Evolutionary conservation across 495 filamentous ascomycete species (phyloP).

Genomic region (Aspergillus hancockii): DNA sequence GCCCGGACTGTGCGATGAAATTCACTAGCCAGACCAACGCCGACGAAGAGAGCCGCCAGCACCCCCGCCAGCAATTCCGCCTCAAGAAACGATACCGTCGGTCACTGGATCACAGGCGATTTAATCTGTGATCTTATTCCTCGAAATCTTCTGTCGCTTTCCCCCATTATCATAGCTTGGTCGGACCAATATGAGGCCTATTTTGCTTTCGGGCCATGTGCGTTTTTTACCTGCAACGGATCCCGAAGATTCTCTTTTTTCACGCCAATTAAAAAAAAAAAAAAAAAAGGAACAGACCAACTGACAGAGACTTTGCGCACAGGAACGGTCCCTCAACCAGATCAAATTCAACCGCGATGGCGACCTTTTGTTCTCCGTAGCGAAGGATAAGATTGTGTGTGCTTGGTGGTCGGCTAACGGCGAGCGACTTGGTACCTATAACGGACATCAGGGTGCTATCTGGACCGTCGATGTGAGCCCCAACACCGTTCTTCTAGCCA

Average conservation of each 20-base stretch:
- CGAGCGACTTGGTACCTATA: constrained; percentile 92
- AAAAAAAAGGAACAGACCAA: constrained; percentile 15
- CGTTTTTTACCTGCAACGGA: constrained; percentile 28
- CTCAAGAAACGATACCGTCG: constrained; percentile 20
- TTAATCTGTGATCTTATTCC: constrained; percentile 23
- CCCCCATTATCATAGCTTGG: constrained; percentile 18
- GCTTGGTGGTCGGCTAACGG: constrained; percentile 93
- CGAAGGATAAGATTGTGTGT: constrained; percentile 97
- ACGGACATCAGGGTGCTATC: constrained; percentile 94
- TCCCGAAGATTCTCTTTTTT: constrained; percentile 21
- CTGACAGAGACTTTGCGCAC: constrained; percentile 25
- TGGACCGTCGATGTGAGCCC: constrained; percentile 99
- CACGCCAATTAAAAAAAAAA: constrained; percentile 5
- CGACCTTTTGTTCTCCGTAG: constrained; percentile 94
- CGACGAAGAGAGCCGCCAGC: constrained; percentile 42
- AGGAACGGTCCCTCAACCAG: constrained; percentile 97
- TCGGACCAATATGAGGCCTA: constrained; percentile 77
- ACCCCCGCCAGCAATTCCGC: constrained; percentile 41
- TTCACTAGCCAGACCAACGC: constrained; percentile 44
- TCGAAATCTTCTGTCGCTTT: constrained; percentile 11
- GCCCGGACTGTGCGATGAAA: constrained; percentile 51
- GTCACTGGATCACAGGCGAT: constrained; percentile 19
- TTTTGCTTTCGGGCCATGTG: constrained; percentile 91
- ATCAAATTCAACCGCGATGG: constrained; percentile 97
- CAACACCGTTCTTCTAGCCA: constrained; percentile 88